A percentile compares a stretch with the other conserved stretches of the same genome.
Evolutionary conservation across 805 yeast genomes (phyloP).

Genomic region (Candida stauntonica): DNA sequence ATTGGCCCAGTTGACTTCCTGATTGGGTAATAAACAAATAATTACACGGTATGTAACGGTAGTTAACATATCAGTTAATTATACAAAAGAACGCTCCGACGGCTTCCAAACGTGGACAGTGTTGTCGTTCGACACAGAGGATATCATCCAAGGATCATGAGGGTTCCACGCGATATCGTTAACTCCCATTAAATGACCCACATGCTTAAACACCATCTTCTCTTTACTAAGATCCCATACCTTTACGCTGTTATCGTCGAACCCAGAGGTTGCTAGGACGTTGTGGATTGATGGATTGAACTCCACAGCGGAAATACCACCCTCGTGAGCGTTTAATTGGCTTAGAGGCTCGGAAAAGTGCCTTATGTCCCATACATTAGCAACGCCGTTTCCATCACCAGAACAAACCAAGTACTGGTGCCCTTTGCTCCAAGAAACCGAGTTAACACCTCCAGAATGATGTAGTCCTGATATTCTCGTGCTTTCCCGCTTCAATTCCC

Average conservation of each 20-base stretch:
- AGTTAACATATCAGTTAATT: too few relatives aligned
- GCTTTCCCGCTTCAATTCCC: conserved; percentile 28
- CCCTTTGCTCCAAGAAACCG: conserved; percentile 54
- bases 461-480: conserved; percentile 9
- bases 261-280: conserved; percentile 59
- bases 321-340: conserved; percentile 39
- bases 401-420: conserved; percentile 58
- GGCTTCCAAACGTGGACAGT: conserved; percentile 88
- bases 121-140: conserved; percentile 81
- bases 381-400: conserved; percentile 56
- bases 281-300: conserved; percentile 64
- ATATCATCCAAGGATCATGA: conserved; percentile 62
- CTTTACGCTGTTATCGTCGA: conserved; percentile 60
- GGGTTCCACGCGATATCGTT: conserved; percentile 83
- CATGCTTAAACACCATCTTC: conserved; percentile 58
- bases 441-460: conserved; percentile 43
- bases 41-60: conserved; percentile 1
- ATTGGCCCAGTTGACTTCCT: conserved; percentile 12
- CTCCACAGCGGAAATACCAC: conserved; percentile 56
- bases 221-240: conserved; percentile 48
- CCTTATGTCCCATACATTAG: conserved; percentile 67
- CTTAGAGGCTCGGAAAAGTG: conserved; percentile 30
- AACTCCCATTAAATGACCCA: conserved; percentile 85
- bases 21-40: conserved; percentile 2
- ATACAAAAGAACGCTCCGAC: too few relatives aligned